A percentile compares a stretch with the other conserved stretches of the same genome.
These are phyloP conservation scores for Bretziella fagacearum DNA, from an alignment of 2,329 filamentous ascomycete genomes.

Conservation along the genomic window DNA sequence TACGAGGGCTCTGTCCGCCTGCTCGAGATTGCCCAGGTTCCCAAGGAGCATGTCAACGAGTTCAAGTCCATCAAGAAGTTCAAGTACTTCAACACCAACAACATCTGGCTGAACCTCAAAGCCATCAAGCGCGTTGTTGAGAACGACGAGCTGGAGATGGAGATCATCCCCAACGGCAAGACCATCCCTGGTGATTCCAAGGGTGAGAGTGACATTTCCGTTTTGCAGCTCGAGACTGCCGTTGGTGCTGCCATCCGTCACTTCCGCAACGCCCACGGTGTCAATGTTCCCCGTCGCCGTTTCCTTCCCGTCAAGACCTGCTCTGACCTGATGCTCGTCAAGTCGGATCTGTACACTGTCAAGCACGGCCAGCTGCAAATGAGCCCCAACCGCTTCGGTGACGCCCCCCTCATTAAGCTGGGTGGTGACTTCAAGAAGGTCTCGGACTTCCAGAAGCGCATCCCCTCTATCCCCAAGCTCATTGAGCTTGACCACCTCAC, in stretches of 20 bases:
- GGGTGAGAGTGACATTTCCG: conserved; percentile 94
- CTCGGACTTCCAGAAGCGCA: conserved; percentile 82
- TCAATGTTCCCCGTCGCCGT: conserved; percentile 91
- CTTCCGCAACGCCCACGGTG: conserved; percentile 96
- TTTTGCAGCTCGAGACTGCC: conserved; percentile 95
- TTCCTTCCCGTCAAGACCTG: conserved; percentile 99
- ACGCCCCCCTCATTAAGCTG: conserved; percentile 95
- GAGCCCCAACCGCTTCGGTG: conserved; percentile 89
- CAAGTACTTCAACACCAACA: conserved; percentile 99
- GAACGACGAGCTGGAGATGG: conserved; percentile 96
- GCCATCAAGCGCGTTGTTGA: conserved; percentile 98
- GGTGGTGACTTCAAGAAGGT: conserved; percentile 99
- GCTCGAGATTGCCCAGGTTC: conserved; percentile 96
- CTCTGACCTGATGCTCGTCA: conserved; percentile 98
- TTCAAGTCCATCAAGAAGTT: conserved; percentile 99
- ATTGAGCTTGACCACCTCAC: conserved; percentile 88
- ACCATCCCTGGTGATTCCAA: conserved; percentile 98
- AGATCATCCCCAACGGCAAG: conserved; percentile 99
- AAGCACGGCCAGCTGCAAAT: conserved; percentile 98
- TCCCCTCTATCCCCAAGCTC: conserved; percentile 76
- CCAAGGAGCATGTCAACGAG: conserved; percentile 99
- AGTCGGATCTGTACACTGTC: conserved; percentile 96
- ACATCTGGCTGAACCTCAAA: conserved; percentile 98
- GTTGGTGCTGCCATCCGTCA: conserved; percentile 97
- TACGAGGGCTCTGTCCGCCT: conserved; percentile 94